Evolutionary conservation across 345 rosid genomes (phyloP).

Genomic region (Dovyalis caffra): DNA sequence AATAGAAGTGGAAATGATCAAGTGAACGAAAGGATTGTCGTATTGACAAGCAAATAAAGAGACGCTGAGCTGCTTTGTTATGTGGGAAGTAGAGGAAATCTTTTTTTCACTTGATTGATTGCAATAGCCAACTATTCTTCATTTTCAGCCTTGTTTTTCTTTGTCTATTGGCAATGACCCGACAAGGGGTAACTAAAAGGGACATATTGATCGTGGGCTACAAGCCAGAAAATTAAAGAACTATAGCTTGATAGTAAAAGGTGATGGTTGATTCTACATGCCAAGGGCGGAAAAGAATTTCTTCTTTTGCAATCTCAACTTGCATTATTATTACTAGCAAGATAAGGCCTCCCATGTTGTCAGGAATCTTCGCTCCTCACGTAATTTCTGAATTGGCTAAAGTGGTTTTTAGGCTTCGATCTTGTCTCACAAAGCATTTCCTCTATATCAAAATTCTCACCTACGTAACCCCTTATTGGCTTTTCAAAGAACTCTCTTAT

Average conservation of each 20-base stretch:
- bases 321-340: conserved; percentile 17
- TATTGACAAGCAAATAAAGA: background rate
- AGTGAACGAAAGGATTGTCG: background rate
- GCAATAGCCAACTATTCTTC: background rate
- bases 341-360: conserved; percentile 22
- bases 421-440: conserved; percentile 21
- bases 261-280: conserved; percentile 10
- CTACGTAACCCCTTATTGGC: background rate
- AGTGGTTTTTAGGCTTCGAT: background rate
- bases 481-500: background rate
- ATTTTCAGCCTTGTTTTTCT: background rate
- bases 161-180: background rate
- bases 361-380: conserved; percentile 21
- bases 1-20: conserved; percentile 14
- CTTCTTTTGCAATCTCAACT: conserved; percentile 7
- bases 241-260: conserved; percentile 7
- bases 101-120: background rate
- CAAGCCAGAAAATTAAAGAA: conserved; percentile 1
- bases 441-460: conserved; percentile 1
- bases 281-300: background rate
- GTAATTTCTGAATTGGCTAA: conserved; percentile 13
- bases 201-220: background rate
- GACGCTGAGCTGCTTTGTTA: background rate
- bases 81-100: conserved; percentile 1
- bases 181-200: background rate